A percentile compares a stretch with the other conserved stretches of the same genome.
phyloP scores from a whole-genome alignment of 164 flowering plant genomes.

The Magnolia sinica region DNA sequence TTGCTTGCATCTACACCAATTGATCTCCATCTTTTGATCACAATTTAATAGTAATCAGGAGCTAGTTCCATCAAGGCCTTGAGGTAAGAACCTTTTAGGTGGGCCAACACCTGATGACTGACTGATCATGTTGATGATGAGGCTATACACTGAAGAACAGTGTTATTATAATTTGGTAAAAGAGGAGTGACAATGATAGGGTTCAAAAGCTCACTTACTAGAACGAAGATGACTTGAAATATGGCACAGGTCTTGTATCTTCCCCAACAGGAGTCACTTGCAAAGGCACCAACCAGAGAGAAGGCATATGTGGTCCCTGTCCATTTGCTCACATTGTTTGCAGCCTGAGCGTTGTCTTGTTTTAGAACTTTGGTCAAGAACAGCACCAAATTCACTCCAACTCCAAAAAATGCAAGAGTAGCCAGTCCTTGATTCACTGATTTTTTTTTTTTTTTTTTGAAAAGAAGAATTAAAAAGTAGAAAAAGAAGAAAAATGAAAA shows the following conservation, averaged over 20 bases:
- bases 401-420: slow-evolving; percentile 88
- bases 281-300: slow-evolving; percentile 89
- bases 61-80: too few relatives aligned
- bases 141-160: background rate
- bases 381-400: slow-evolving; percentile 89
- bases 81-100: too few relatives aligned
- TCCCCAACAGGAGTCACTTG: slow-evolving; percentile 95
- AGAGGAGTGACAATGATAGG: background rate
- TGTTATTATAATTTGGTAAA: background rate
- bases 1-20: too few relatives aligned
- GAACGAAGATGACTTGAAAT: slow-evolving; percentile 72
- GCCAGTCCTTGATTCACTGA: slow-evolving; percentile 92
- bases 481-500: background rate
- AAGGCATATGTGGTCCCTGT: slow-evolving; percentile 90
- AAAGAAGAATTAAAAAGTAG: too few relatives aligned
- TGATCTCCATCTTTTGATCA: too few relatives aligned
- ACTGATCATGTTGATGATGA: background rate
- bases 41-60: too few relatives aligned
- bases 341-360: slow-evolving; percentile 81
- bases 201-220: slow-evolving; percentile 38
- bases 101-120: too few relatives aligned
- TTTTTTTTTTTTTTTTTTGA: background rate
- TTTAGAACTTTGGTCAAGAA: slow-evolving; percentile 77
- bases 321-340: slow-evolving; percentile 94
- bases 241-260: slow-evolving; percentile 87